Evolutionary conservation across 257 asterid genomes (phyloP), one percentile per base, ranked within the genome.

Genomic region (Verbascum thapsus): DNA sequence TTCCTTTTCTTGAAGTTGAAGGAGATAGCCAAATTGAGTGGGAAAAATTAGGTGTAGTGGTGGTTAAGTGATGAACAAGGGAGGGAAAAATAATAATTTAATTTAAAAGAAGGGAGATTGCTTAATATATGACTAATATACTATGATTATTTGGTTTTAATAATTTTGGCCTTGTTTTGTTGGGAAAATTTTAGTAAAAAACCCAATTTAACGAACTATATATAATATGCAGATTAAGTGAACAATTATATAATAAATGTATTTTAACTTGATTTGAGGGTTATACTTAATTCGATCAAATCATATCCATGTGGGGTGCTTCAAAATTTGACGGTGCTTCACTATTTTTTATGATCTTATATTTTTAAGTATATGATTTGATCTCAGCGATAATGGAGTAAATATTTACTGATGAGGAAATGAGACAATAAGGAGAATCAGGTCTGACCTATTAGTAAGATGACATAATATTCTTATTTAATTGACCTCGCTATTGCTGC

Each of bases 301-400:
- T n/a, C n/a, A n/a, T n/a, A n/a, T n/a, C n/a, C n/a, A n/a, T n/a
- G n/a, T n/a, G n/a, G n/a, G n/a, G n/a, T n/a, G 80, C 95, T 57
- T 30, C 84, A 53, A 89, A 78, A 74, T 92, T 89, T 81, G 83
- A 58, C 10, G 86, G 98, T 92, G 74, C 63, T 47, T 69, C 26
- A 7, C 18, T 26, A 45, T 10, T 40, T 23, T 26, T 48, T 53
- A 26, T 26, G 5, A 26, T 26, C 2, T 26, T 26, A 26, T 26
- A 26, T 5, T 26, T 26, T 26, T 26, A 26, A 26, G 32, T 26
- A 26, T 1, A 26, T 26, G n/a, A 26, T 26, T 26, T 5, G 32
- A 26, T 26, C 32, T 26, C 32, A 26, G 32, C 3, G 32, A 26
- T 26, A 5, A 5, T 26, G 32, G 5, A 26, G 32, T 26, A 26